Evolutionary conservation across 805 yeast species (phyloP).

Genomic region (Hermanozyma aechmeae): DNA sequence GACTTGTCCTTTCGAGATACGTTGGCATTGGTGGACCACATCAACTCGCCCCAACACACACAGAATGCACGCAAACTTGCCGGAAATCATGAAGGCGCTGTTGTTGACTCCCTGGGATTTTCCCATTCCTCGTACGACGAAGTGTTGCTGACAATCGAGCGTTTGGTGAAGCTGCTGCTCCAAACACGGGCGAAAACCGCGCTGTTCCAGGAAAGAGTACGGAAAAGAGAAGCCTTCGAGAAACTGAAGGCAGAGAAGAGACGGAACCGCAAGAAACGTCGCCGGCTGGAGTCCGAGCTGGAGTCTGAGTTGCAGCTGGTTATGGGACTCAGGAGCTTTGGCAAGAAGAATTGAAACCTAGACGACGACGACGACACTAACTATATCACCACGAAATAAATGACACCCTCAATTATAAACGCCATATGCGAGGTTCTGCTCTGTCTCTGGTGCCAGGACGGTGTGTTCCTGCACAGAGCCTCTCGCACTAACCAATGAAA

Average conservation of each 20-base stretch:
- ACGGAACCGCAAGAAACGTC: slow-evolving; percentile 9
- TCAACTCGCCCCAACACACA: slow-evolving; percentile 63
- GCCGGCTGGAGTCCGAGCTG: slow-evolving; percentile 6
- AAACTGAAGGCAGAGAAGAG: slow-evolving; percentile 21
- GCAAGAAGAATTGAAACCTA: slow-evolving; percentile 7
- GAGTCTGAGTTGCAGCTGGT: slow-evolving; percentile 20
- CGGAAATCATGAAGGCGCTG: slow-evolving; percentile 3
- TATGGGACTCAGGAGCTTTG: slow-evolving; percentile 60
- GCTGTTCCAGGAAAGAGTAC: slow-evolving; percentile 33
- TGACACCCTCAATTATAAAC: background rate
- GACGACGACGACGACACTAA: background rate
- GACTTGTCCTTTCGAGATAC: slow-evolving; percentile 76
- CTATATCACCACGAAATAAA: no score
- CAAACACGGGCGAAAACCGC: slow-evolving; percentile 10
- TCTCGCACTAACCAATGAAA: slow-evolving; percentile 6
- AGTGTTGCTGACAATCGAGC: slow-evolving; percentile 21
- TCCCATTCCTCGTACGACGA: slow-evolving; percentile 28
- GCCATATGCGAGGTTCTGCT: background rate
- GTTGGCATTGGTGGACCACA: slow-evolving; percentile 72
- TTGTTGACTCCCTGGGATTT: slow-evolving; percentile 16
- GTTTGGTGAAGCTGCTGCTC: slow-evolving; percentile 17
- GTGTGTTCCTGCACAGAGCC: slow-evolving; percentile 1
- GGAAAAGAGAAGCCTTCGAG: slow-evolving; percentile 28
- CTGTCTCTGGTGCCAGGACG: background rate
- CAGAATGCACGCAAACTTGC: slow-evolving; percentile 15